Percentiles rank a stretch among this genome's conserved stretches.
phyloP scores from a whole-genome alignment of 352 stramenopile genomes.

The Albugo candida region DNA sequence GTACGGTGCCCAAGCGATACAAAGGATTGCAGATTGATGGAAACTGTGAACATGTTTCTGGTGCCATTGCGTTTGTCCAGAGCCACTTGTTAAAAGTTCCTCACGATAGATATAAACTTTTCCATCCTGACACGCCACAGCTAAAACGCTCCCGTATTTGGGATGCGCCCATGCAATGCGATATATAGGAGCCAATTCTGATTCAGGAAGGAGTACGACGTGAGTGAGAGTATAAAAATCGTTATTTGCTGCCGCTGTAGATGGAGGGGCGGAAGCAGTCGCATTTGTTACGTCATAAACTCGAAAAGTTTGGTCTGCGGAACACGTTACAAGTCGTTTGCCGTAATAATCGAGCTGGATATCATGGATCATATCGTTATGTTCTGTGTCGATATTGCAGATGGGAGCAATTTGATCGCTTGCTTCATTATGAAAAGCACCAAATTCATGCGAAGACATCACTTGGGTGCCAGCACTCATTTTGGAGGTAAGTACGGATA shows the following conservation, averaged over 20 bases:
- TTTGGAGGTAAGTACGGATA: not conserved
- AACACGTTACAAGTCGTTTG: constrained; percentile 66
- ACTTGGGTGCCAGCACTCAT: not conserved
- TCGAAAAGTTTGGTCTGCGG: constrained; percentile 62
- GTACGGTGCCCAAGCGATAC: constrained; percentile 69
- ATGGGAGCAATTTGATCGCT: constrained; percentile 10
- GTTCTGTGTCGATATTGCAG: constrained; percentile 64
- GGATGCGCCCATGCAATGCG: constrained; percentile 72
- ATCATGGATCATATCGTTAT: constrained; percentile 80
- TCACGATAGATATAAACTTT: constrained; percentile 77
- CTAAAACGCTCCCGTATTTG: constrained; percentile 65
- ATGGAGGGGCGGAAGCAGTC: constrained; percentile 6
- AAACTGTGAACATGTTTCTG: constrained; percentile 61
- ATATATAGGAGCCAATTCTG: constrained; percentile 49
- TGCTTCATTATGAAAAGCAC: too few relatives aligned
- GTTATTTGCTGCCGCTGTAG: constrained; percentile 3
- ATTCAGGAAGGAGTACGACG: constrained; percentile 32
- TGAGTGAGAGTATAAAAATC: constrained; percentile 22
- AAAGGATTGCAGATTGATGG: constrained; percentile 51
- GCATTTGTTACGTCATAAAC: constrained; percentile 60
- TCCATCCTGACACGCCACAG: constrained; percentile 56
- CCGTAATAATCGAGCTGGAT: constrained; percentile 80
- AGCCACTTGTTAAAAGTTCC: constrained; percentile 33
- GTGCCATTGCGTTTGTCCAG: constrained; percentile 41
- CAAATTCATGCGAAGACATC: not conserved